Evolutionary conservation across 2,329 filamentous ascomycete species (phyloP).

Genomic region (Ascochyta viciae-villosae): DNA sequence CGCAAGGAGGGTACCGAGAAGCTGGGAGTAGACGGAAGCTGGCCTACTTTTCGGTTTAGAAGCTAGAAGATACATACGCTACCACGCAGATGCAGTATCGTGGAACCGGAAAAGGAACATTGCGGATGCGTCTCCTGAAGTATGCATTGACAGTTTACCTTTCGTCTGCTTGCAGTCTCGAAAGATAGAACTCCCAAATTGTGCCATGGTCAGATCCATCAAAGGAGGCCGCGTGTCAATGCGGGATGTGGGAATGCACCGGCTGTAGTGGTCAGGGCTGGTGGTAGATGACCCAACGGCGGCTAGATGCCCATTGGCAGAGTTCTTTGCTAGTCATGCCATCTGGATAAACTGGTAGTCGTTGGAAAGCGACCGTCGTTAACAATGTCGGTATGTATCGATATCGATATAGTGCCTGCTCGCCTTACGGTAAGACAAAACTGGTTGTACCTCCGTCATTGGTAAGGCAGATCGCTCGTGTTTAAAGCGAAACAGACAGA

Average conservation of each 20-base stretch:
- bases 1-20: constrained; percentile 27
- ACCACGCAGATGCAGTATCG: constrained; percentile 22
- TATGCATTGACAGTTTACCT: not conserved
- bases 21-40: constrained; percentile 18
- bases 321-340: constrained; percentile 4
- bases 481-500: constrained; percentile 8
- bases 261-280: constrained; percentile 11
- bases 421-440: constrained; percentile 10
- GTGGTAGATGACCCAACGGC: constrained; percentile 21
- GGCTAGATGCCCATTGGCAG: constrained; percentile 17
- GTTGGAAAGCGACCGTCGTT: not conserved
- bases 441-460: constrained; percentile 2
- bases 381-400: not conserved
- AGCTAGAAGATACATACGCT: constrained; percentile 13
- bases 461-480: constrained; percentile 7
- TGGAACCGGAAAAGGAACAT: constrained; percentile 18
- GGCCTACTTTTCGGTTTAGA: constrained; percentile 20
- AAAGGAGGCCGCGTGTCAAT: not conserved
- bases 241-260: not conserved
- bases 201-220: not conserved
- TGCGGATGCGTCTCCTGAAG: not conserved
- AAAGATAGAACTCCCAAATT: not conserved
- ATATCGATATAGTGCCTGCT: not conserved
- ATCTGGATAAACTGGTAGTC: not conserved
- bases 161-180: too few species aligned